Conservation (phyloP, 768 basidiomycete species). For the Gelatoporia subvermispora region DNA sequence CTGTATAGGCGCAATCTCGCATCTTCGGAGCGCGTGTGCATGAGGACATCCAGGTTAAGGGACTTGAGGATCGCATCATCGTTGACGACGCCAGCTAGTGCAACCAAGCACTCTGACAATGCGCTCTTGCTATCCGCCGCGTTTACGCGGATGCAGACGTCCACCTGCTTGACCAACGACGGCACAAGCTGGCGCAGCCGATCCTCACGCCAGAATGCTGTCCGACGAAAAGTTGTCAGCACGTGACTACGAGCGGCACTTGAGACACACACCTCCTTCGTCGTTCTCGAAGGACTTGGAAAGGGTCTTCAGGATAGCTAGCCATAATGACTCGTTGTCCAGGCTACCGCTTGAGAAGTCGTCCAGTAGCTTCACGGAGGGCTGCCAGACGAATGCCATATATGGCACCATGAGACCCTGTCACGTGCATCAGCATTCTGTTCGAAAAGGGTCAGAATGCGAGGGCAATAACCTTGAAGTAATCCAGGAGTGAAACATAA, state of each 20-base stretch:
- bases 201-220: constrained; percentile 90
- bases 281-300: constrained; percentile 71
- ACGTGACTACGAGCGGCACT: neutral
- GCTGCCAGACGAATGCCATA: constrained; percentile 69
- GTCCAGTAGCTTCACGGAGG: constrained; percentile 60
- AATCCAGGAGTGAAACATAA: constrained; percentile 70
- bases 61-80: constrained; percentile 64
- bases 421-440: neutral
- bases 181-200: constrained; percentile 60
- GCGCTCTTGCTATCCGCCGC: constrained; percentile 33
- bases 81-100: constrained; percentile 50
- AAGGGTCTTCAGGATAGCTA: constrained; percentile 51
- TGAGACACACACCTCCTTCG: constrained; percentile 60
- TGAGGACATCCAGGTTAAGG: constrained; percentile 78
- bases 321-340: constrained; percentile 52
- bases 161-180: constrained; percentile 62
- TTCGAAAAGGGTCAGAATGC: neutral
- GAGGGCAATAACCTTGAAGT: constrained; percentile 67
- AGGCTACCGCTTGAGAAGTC: constrained; percentile 33
- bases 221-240: neutral
- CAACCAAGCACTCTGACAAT: constrained; percentile 48
- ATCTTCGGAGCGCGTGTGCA: constrained; percentile 87
- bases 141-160: constrained; percentile 37
- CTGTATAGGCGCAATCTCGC: constrained; percentile 64
- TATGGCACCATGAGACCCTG: constrained; percentile 90